These are phyloP conservation scores for Aristolochia fimbriata DNA, from an alignment of 164 flowering plant species.

Conservation along the genomic window DNA sequence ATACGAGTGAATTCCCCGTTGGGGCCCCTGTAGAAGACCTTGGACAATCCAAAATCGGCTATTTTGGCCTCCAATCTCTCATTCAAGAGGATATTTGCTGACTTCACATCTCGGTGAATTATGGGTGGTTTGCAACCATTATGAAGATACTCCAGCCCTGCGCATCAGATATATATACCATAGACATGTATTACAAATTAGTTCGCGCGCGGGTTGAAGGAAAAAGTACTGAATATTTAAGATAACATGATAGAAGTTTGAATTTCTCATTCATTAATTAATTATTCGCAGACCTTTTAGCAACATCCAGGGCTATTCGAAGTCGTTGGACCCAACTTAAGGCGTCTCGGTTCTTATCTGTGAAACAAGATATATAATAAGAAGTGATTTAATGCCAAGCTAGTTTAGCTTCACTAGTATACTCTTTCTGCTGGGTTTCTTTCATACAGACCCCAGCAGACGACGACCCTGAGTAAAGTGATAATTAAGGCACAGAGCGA, in stretches of 20 bases:
- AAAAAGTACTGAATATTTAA: background rate
- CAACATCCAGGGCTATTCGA: conserved; percentile 3
- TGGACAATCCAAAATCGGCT: conserved; percentile 3
- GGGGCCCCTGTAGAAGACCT: background rate
- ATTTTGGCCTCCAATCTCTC: conserved; percentile 5
- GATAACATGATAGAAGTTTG: background rate
- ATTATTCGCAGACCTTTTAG: conserved; percentile 1
- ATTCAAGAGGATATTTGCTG: conserved; percentile 3
- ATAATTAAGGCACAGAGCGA: background rate
- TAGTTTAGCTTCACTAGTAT: conserved; percentile 5
- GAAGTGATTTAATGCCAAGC: background rate
- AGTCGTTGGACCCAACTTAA: conserved; percentile 23
- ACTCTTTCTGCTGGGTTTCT: too few relatives aligned
- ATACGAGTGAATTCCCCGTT: background rate
- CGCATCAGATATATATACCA: background rate
- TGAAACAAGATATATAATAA: background rate
- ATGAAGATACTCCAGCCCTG: conserved; percentile 5
- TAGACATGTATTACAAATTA: background rate
- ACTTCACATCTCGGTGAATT: conserved; percentile 6
- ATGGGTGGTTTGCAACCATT: conserved; percentile 4
- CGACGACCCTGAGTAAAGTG: conserved; percentile 16
- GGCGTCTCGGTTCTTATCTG: conserved; percentile 7
- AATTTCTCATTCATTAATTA: too few relatives aligned
- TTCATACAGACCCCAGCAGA: too few relatives aligned
- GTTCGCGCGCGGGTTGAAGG: background rate